Base-by-base conservation (phyloP, 345 rosid species). In the Triadica sebifera region DNA sequence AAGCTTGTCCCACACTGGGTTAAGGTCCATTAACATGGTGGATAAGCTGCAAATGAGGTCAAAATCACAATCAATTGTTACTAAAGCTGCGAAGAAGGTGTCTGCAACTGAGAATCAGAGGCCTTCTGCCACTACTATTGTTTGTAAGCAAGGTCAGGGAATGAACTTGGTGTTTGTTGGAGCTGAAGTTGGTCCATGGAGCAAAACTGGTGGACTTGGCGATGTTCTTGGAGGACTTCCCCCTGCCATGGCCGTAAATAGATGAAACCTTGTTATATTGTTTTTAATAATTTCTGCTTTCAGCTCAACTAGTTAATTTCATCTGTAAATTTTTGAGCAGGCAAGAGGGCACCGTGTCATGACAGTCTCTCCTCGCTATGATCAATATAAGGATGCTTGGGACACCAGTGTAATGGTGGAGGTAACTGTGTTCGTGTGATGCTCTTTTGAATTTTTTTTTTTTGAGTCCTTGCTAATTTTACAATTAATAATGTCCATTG, bases 341-440 rank as follows among this genome's bases (percentile, higher is more conserved):
- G 98, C 94, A 65, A 87, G 83, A 72, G 98, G 98, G 46, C 97
- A 91, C 81, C 90, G 97, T 45, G 92, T 91, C 66, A 91, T 93
- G 98, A 89, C 95, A 0, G 71, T 93, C 9, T 78, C 87, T 70
- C 98, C 96, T 24, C 85, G 97, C 38, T 91, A 91, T 77, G 97
- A 93, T 77, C 98, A 91, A 88, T 93, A 93, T 82, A 91, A 80
- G 82, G 97, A 93, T 84, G 93, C 97, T 24, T 93, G 96, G 98
- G 96, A 93, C 80, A 93, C 97, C 43, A 38, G 67, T 75, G 89
- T 87, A 0, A 24, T 67, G 17, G 81, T 75, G 69, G 77, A 91
- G 82, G 98, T 91, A 76, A 41, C 55, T 29, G 1, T 25, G 7
- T 60, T 8, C 3, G 47, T 1, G 8, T 1, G 8, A 12, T 22